phyloP scores from a whole-genome alignment of 192 early-diverging fungal genomes.

The Coemansia sp. region DNA sequence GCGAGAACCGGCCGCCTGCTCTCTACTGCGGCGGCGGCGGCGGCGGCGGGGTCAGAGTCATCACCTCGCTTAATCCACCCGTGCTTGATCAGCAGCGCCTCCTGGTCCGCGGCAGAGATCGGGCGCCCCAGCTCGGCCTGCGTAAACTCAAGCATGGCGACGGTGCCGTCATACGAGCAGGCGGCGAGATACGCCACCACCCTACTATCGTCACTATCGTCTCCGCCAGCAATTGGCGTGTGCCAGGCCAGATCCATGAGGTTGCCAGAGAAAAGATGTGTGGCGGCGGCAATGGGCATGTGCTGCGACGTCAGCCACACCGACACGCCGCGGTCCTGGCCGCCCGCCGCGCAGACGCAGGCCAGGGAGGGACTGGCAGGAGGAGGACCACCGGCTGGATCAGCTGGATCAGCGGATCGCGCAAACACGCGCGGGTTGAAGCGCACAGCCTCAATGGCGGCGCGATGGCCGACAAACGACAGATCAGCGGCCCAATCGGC shows the following conservation, averaged over 20 bases:
- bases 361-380: slow-evolving; percentile 36
- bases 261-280: slow-evolving; percentile 80
- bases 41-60: neutral
- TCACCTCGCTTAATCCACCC: slow-evolving; percentile 19
- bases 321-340: slow-evolving; percentile 85
- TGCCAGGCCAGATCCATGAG: slow-evolving; percentile 82
- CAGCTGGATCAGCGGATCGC: no score
- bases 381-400: no score
- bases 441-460: slow-evolving; percentile 86
- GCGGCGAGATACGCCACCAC: slow-evolving; percentile 66
- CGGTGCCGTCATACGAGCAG: slow-evolving; percentile 91
- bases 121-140: slow-evolving; percentile 70
- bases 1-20: slow-evolving; percentile 29
- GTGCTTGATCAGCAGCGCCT: slow-evolving; percentile 42
- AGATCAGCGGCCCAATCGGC: slow-evolving; percentile 78
- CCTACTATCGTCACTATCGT: neutral
- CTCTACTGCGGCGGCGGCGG: slow-evolving; percentile 43
- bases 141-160: slow-evolving; percentile 74
- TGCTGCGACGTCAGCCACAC: slow-evolving; percentile 85
- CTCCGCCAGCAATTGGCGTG: neutral
- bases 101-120: slow-evolving; percentile 67
- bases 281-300: slow-evolving; percentile 70
- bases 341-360: slow-evolving; percentile 83
- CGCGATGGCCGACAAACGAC: slow-evolving; percentile 86
- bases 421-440: slow-evolving; percentile 86